Percentiles rank a stretch among this genome's conserved stretches.
Evolutionary conservation across 805 yeast genomes (phyloP).

Genomic region (Metschnikowia picachoensis): DNA sequence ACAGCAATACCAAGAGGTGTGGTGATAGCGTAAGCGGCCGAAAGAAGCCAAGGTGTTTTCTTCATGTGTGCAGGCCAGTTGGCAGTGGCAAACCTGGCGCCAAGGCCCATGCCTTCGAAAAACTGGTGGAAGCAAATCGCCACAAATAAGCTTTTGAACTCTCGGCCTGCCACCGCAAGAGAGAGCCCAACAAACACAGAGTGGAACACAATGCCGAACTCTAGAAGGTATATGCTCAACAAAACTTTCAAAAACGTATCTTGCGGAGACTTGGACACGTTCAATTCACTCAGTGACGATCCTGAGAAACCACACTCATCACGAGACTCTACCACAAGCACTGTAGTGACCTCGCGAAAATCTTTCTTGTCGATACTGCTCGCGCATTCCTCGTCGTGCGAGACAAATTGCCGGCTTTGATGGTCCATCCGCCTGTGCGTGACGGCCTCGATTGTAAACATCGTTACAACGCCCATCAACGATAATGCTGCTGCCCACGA

Average conservation of each 20-base stretch:
- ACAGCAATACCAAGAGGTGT: conserved; percentile 76
- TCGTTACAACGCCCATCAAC: conserved; percentile 27
- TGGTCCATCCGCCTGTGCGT: conserved; percentile 10
- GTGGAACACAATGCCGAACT: conserved; percentile 32
- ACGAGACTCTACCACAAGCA: neutral
- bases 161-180: conserved; percentile 29
- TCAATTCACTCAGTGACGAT: neutral
- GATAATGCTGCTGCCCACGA: conserved; percentile 33
- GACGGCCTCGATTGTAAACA: conserved; percentile 29
- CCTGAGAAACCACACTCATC: neutral
- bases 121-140: conserved; percentile 31
- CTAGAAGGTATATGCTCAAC: conserved; percentile 19
- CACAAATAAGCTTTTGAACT: conserved; percentile 25
- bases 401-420: conserved; percentile 1
- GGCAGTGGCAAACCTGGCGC: conserved; percentile 27
- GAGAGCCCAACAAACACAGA: conserved; percentile 32
- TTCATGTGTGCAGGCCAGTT: conserved; percentile 22
- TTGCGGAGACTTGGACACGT: neutral
- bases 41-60: conserved; percentile 15
- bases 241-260: conserved; percentile 9
- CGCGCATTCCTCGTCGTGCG: neutral
- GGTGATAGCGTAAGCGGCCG: conserved; percentile 30
- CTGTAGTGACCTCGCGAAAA: neutral
- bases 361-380: neutral
- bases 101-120: conserved; percentile 31